Base-by-base conservation (phyloP, 1,139 yeast genomes). In the Magnusiomyces fungicola region DNA sequence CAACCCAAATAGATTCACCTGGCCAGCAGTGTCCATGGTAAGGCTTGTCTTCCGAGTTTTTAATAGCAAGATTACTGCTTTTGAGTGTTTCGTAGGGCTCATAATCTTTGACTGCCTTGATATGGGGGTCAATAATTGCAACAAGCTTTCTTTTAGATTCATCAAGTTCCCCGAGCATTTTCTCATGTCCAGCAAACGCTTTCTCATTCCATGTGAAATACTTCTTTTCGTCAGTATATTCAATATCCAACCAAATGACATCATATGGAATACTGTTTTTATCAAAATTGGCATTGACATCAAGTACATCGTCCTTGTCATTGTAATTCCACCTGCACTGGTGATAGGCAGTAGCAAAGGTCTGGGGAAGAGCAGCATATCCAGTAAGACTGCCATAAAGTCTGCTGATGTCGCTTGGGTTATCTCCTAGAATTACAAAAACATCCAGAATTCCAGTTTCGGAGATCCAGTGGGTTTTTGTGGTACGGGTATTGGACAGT, bases 311-410 rank as follows among this genome's bases (percentile, higher is more conserved):
- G 10, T 75, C 75, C 61, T 86, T 90, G 57, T 85, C 89, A 61
- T 88, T 87, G 69, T 92, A 92, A 66, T 92, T 94, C 98, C 98
- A 92, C 60, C 98, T 76, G 64, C 97, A 92, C 66, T 90, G 97
- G 63, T 92, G 98, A 62, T 92, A 87, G 0, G 96, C 98, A 33
- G 89, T 68, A 0, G 96, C 73, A 58, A 89, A 85, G 41, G 82
- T 58, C 54, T 81, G 86, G 0, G 98, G 99, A n/a, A 92, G 69
- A 12, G 71, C 67, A 0, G 88, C 73, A 53, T 70, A 76, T 0
- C 99, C 98, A 0, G 95, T 82, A n/a, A 92, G 66, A 4, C 67
- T 61, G 1, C 90, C 84, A 63, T 84, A 92, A 40, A 79, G 73
- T 46, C 72, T 62, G 46, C 82, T 76, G 29, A 92, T 74, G 7